Base-by-base conservation (phyloP, 106 monocot species). In the Dendrobium chrysotoxum region DNA sequence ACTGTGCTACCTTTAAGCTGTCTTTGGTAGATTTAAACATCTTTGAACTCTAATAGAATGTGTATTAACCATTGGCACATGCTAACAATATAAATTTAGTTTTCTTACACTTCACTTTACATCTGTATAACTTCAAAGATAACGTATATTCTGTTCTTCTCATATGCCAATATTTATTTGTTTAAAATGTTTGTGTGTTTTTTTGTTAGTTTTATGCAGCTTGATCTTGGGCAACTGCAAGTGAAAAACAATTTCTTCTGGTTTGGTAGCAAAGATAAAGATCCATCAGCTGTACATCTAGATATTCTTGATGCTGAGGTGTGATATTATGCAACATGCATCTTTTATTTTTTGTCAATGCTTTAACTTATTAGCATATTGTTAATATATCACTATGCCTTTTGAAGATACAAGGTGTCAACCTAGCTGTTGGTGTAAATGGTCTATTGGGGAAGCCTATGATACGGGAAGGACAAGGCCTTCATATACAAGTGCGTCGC, bases 271-370 rank as follows among this genome's bases (percentile, higher is more conserved):
- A 85, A 91, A 81, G 90, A 90, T 2, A 89, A 76, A 35, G 90
- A 96, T 86, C 97, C 90, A 82, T 90, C 94, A 72, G 87, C 97
- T 77, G 89, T 98, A 58, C 97, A 92, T 89, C 90, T 98, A 68
- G 97, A 98, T 85, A 82, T 91, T 86, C 87, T 98, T 82, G 85
- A 88, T 87, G 92, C 88, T n/a, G 91, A 94, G 94, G 97, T 98
- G 82, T 70, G 35, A 2, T 72, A 44, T 28, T 26, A 38, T 26
- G 17, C 26, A 18, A 0, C 39, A 47, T 70, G 50, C 7, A 10
- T 71, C 53, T 31, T 26, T 42, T 28, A 7, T 71, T 1, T 72
- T 40, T 53, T 57, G 28, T n/a, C 25, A 1, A 9, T 17, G 57
- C 2, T 28, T 28, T 50, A 28, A 25, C 12, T 65, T 21, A 71